Conservation (phyloP, 1,139 yeast genomes). For the Zygosaccharomyces sapae region DNA sequence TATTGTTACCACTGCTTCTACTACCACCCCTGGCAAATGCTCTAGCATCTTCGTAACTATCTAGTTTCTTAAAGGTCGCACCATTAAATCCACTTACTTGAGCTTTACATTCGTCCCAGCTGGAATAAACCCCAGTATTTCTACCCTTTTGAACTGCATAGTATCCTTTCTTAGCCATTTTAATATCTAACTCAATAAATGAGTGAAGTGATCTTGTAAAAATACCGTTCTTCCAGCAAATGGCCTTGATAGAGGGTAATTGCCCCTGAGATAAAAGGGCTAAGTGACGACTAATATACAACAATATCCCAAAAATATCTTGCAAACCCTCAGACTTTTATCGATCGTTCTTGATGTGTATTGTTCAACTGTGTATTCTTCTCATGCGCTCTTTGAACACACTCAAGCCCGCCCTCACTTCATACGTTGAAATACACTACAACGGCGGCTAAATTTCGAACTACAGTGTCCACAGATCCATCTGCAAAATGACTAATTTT, state of each 20-base stretch:
- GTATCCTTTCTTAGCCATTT: conserved; percentile 25
- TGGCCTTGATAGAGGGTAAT: background rate
- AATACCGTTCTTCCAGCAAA: background rate
- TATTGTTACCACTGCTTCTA: no score
- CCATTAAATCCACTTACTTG: conserved; percentile 52
- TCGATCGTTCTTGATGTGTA: no score
- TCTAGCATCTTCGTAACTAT: conserved; percentile 44
- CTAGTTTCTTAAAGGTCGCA: conserved; percentile 55
- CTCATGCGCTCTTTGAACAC: no score
- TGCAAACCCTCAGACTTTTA: no score
- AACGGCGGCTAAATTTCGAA: background rate
- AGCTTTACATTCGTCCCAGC: conserved; percentile 49
- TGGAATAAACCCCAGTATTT: conserved; percentile 47
- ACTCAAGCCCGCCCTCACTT: background rate
- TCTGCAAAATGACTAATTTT: background rate
- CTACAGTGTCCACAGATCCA: background rate
- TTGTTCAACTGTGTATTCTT: no score
- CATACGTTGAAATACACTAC: background rate
- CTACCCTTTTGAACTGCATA: conserved; percentile 65
- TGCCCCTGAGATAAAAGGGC: background rate
- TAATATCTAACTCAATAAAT: background rate
- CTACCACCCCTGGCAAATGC: conserved; percentile 30
- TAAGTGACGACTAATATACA: background rate
- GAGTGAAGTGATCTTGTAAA: background rate
- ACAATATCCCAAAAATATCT: no score